Base-by-base conservation (phyloP, 2,329 filamentous ascomycete species). In the Fusarium sp. region DNA sequence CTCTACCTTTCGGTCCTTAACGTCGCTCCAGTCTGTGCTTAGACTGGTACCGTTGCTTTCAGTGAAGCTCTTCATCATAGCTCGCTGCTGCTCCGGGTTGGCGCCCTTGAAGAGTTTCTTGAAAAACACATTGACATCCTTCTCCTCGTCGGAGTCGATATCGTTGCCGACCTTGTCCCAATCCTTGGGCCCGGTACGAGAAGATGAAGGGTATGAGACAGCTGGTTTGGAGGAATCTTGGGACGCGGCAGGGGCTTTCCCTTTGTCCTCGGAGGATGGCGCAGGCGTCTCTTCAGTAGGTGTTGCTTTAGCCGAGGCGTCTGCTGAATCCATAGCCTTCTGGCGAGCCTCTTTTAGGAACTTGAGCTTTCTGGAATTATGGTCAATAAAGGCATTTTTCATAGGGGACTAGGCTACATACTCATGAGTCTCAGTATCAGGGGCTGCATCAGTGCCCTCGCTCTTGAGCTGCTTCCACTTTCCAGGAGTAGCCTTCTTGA, bases 1-100 rank as follows among this genome's bases (percentile, higher is more conserved):
- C 75, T 92, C 87, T 24, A 97, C 91, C 23, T 81, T 90, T 19
- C 87, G 88, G 65, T 84, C 86, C 49, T 88, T 87, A 20, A 97
- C 95, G 64, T 97, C 91, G 11, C 82, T 80, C 96, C 96, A 99
- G 76, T 95, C 93, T 0, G 96, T 99, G 78, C 93, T 97, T 48
- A 99, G 81, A 4, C 92, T 87, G 0, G 96, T 99, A 6, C 96
- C 96, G 71, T 96, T 96, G 78, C 94, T 97, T 83, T 99, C 95
- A 15, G 89, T 85, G 74, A 93, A 98, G 75, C 93, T 97, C 87
- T 99, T 99, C 88, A 96, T 93, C 96, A 99, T 99, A 10, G 96
- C 96, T 3, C 94, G 88, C 75, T 89, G 89, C 59, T 93, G 92
- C 71, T 99, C 95, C 0, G 90, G 88, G 47, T 91, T 89, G 0